Percentiles rank a stretch among this genome's conserved stretches.
These are phyloP conservation scores for Stephanodiscus triporus DNA, from an alignment of 108 stramenopile genomes.

Conservation along the genomic window DNA sequence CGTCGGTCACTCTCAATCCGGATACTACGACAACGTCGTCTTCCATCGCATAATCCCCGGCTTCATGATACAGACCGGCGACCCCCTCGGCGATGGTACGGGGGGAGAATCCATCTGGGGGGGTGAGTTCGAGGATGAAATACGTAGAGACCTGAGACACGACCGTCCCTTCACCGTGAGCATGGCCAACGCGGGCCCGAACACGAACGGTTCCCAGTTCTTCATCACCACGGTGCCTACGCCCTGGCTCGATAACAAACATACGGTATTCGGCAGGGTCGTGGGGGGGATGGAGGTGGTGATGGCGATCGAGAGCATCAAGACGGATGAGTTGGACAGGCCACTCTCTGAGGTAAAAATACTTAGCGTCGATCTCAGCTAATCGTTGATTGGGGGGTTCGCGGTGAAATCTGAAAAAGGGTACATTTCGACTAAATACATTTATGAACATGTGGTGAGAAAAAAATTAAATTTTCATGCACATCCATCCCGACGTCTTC, in stretches of 20 bases:
- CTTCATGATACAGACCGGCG: conserved; percentile 99
- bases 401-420: no score
- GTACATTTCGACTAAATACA: background rate
- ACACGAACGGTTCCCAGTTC: conserved; percentile 75
- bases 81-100: conserved; percentile 99
- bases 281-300: conserved; percentile 95
- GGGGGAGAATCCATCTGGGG: conserved; percentile 99
- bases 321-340: conserved; percentile 94
- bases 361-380: conserved; percentile 84
- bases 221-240: conserved; percentile 92
- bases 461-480: no score
- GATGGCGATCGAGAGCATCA: conserved; percentile 89
- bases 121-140: conserved; percentile 99
- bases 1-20: conserved; percentile 82
- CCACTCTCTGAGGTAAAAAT: conserved; percentile 94
- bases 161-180: conserved; percentile 97
- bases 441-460: no score
- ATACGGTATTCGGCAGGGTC: conserved; percentile 96
- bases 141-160: conserved; percentile 70
- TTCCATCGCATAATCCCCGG: conserved; percentile 96
- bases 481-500: no score
- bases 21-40: conserved; percentile 97
- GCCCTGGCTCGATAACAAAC: conserved; percentile 87
- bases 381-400: conserved; percentile 17
- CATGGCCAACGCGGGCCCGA: conserved; percentile 97